Evolutionary conservation across 2,329 filamentous ascomycete species (phyloP), one percentile per base, ranked within the genome.

Genomic region (Epichloe typhina): DNA sequence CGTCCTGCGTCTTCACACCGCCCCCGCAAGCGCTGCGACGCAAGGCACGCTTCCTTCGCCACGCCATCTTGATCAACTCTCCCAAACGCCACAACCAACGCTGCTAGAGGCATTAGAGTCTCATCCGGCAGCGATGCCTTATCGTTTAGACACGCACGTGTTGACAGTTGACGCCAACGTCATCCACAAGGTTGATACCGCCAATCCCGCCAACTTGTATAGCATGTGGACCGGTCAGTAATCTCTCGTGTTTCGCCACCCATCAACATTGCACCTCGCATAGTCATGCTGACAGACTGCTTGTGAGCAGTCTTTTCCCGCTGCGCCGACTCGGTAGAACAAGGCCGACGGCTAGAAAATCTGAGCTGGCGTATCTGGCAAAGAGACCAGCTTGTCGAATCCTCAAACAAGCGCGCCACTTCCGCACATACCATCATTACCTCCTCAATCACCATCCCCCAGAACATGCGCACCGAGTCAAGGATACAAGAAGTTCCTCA

Each of bases 361-460:
- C 75, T 98, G 56, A 94, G 86, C 66, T 97, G 93, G 93, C 77
- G 93, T 61, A 72, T 97, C 54, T 97, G 90, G 91, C 94, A 88
- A 61, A 80, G 89, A 61, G 90, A 97, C 66, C 65, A 68, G 56
- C 64, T 69, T 11, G 88, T 95, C 61, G 95, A 90, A 69, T 90
- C 85, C 68, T 84, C 76, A 53, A 73, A 76, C 58, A 72, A 75
- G 59, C 70, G 75, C 50, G 66, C 68, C 13, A 59, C 66, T 43
- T 56, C 60, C 44, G 58, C 65, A 7, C 17, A 41, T 59, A 66
- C 72, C 56, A 66, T 62, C 13, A 59, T 66, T 8, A 59, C 68
- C 35, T 57, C 61, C 49, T 56, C 66, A 58, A 64, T 72, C 56
- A 69, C 73, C 58, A 61, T 74, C 53, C 70, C 70, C 57, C 70